Evolutionary conservation across 164 flowering plant species (phyloP).

Genomic region (Piper longum): DNA sequence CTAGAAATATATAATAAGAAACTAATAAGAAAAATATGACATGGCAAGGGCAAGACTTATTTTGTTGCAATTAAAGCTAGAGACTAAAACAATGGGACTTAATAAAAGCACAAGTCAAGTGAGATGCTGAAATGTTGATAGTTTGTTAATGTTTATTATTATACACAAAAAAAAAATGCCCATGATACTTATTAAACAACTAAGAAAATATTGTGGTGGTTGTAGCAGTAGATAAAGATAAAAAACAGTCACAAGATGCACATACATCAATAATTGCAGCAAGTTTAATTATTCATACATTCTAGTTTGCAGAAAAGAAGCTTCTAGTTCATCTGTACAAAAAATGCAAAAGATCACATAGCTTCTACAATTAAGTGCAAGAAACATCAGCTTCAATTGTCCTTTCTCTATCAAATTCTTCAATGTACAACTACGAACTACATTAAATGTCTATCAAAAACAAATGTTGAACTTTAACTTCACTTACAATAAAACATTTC

Average conservation of each 20-base stretch:
- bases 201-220: too few relatives aligned
- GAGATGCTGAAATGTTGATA: neutral
- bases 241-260: too few relatives aligned
- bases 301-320: too few relatives aligned
- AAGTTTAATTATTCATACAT: too few relatives aligned
- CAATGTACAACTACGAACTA: neutral
- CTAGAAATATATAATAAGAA: neutral
- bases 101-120: too few relatives aligned
- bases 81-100: neutral
- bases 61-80: neutral
- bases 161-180: neutral
- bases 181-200: too few relatives aligned
- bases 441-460: neutral
- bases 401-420: neutral
- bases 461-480: neutral
- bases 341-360: too few relatives aligned
- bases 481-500: conserved; percentile 75
- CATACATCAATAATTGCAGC: too few relatives aligned
- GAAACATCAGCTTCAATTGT: neutral
- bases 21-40: neutral
- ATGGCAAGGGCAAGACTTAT: neutral
- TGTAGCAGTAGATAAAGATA: too few relatives aligned
- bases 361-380: too few relatives aligned
- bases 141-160: neutral
- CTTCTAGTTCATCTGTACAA: too few relatives aligned